Conservation (phyloP, 1,139 yeast genomes). For the Candida sanyaensis region DNA sequence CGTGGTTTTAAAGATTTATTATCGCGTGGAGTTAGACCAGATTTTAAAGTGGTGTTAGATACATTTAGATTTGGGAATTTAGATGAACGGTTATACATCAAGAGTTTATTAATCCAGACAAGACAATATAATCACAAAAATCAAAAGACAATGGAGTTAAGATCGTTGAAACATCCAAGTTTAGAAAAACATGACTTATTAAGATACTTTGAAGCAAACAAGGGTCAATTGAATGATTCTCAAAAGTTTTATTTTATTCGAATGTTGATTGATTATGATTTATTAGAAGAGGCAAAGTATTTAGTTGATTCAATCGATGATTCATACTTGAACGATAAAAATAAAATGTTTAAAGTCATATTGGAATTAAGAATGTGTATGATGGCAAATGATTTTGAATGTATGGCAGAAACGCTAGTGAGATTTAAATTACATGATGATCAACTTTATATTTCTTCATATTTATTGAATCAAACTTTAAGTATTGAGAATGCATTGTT, state of each 20-base stretch:
- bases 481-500: slow-evolving; percentile 28
- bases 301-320: slow-evolving; percentile 25
- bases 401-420: slow-evolving; percentile 25
- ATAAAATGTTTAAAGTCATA: slow-evolving; percentile 26
- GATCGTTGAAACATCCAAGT: slow-evolving; percentile 21
- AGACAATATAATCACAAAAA: slow-evolving; percentile 19
- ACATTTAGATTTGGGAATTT: slow-evolving; percentile 23
- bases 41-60: slow-evolving; percentile 28
- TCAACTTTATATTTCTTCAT: slow-evolving; percentile 35
- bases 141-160: slow-evolving; percentile 21
- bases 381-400: slow-evolving; percentile 20
- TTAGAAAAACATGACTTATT: slow-evolving; percentile 19
- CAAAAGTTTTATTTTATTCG: slow-evolving; percentile 34
- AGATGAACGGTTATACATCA: slow-evolving; percentile 14
- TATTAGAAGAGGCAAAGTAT: slow-evolving; percentile 25
- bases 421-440: slow-evolving; percentile 2
- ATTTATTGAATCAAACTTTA: slow-evolving; percentile 33
- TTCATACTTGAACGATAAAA: slow-evolving; percentile 26
- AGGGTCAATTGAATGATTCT: slow-evolving; percentile 23
- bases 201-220: slow-evolving; percentile 16
- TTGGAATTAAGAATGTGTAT: slow-evolving; percentile 25
- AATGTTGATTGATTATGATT: slow-evolving; percentile 30
- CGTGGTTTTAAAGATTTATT: slow-evolving; percentile 38
- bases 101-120: slow-evolving; percentile 21
- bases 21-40: slow-evolving; percentile 39